A percentile compares a stretch with the other conserved stretches of the same genome.
These are phyloP conservation scores for Podospora australis DNA, from an alignment of 495 filamentous ascomycete genomes.

Conservation along the genomic window DNA sequence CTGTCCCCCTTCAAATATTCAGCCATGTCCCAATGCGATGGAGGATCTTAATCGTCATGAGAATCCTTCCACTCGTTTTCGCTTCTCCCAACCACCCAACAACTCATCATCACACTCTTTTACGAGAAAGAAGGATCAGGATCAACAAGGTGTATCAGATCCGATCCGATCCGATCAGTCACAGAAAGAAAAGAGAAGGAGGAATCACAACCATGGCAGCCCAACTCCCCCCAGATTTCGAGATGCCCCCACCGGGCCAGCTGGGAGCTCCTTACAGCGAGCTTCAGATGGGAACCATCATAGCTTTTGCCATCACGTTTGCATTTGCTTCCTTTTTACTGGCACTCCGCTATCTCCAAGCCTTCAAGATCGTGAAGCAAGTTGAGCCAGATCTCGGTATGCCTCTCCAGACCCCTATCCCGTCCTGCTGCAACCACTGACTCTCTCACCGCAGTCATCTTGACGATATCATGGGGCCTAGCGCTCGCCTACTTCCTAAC, in stretches of 20 bases:
- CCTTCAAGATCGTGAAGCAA: conserved; percentile 6
- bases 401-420: too few relatives aligned
- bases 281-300: conserved; percentile 4
- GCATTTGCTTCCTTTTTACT: conserved; percentile 11
- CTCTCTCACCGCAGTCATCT: neutral
- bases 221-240: neutral
- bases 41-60: too few relatives aligned
- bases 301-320: conserved; percentile 10
- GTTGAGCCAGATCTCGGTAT: conserved; percentile 9
- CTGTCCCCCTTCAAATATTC: too few relatives aligned
- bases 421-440: neutral
- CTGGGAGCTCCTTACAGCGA: conserved; percentile 2
- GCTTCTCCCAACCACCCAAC: too few relatives aligned
- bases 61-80: too few relatives aligned
- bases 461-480: conserved; percentile 6
- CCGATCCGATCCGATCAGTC: too few relatives aligned
- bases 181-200: neutral
- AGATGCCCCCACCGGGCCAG: neutral
- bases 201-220: neutral
- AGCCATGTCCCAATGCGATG: too few relatives aligned
- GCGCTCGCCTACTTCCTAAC: conserved; percentile 8
- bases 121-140: too few relatives aligned
- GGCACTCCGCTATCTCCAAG: conserved; percentile 8
- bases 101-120: too few relatives aligned
- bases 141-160: too few relatives aligned